A percentile compares a stretch with the other conserved stretches of the same genome.
These are phyloP conservation scores for Pleurotus citrinopileatus DNA, from an alignment of 768 basidiomycete genomes.

Conservation along the genomic window DNA sequence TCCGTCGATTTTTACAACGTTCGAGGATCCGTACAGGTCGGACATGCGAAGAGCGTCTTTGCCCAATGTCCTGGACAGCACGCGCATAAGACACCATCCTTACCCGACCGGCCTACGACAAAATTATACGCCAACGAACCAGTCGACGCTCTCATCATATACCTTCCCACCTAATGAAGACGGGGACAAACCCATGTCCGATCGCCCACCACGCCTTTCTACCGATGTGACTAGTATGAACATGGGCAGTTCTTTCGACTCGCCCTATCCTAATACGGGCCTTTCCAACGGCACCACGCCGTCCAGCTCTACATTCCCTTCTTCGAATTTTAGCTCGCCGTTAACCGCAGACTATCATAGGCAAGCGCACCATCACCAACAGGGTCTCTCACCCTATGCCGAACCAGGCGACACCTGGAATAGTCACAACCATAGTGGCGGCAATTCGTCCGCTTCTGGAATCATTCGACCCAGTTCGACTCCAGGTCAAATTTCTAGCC, in stretches of 20 bases:
- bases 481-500: constrained; percentile 52
- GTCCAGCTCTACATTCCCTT: constrained; percentile 47
- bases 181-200: constrained; percentile 31
- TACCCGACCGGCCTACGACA: constrained; percentile 50
- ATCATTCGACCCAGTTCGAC: constrained; percentile 72
- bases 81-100: constrained; percentile 52
- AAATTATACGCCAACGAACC: constrained; percentile 40
- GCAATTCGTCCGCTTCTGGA: constrained; percentile 46
- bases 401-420: constrained; percentile 54
- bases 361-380: constrained; percentile 39
- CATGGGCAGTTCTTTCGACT: constrained; percentile 38
- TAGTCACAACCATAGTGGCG: no score
- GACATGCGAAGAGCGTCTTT: constrained; percentile 64
- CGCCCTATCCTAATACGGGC: constrained; percentile 46
- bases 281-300: constrained; percentile 51
- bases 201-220: constrained; percentile 44
- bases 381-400: constrained; percentile 39
- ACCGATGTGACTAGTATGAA: constrained; percentile 42
- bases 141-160: constrained; percentile 42
- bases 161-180: constrained; percentile 56
- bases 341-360: constrained; percentile 46
- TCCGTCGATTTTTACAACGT: constrained; percentile 70
- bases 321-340: constrained; percentile 43
- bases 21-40: constrained; percentile 59
- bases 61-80: constrained; percentile 55